Conservation (phyloP, 2,329 filamentous ascomycete species). For the Sphaerostilbella broomeana region DNA sequence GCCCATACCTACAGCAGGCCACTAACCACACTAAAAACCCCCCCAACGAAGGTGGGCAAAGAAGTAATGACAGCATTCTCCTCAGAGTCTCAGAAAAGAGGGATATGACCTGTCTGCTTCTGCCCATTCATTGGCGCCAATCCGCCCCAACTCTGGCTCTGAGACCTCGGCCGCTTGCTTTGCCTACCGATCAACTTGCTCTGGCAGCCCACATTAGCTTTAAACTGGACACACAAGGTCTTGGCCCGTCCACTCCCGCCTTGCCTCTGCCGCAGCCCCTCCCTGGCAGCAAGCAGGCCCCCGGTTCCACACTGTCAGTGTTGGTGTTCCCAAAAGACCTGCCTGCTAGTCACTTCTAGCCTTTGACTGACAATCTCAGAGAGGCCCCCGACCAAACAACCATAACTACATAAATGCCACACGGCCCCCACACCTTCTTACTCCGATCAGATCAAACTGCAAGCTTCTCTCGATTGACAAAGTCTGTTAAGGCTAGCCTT, state of each 20-base stretch:
- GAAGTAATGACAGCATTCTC: neutral
- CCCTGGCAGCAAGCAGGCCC: conserved; percentile 3
- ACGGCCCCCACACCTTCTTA: conserved; percentile 22
- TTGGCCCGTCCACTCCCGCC: conserved; percentile 16
- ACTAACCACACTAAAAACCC: conserved; percentile 1
- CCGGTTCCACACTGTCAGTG: conserved; percentile 12
- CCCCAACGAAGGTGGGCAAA: conserved; percentile 1
- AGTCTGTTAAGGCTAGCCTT: too few relatives aligned
- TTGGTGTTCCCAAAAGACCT: conserved; percentile 8
- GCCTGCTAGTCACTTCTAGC: conserved; percentile 3
- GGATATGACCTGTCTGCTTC: conserved; percentile 33
- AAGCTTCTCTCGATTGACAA: conserved; percentile 11
- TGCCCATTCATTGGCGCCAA: conserved; percentile 11
- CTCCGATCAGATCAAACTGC: conserved; percentile 8
- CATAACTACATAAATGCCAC: conserved; percentile 31
- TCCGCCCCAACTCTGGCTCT: conserved; percentile 16
- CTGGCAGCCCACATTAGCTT: conserved; percentile 14
- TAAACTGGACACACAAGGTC: neutral
- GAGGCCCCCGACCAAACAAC: conserved; percentile 22
- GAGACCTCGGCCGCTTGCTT: conserved; percentile 20
- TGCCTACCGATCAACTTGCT: conserved; percentile 23
- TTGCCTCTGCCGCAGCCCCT: conserved; percentile 11
- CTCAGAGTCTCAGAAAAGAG: too few relatives aligned
- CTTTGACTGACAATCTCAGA: conserved; percentile 5
- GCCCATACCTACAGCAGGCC: too few relatives aligned